Conservation (phyloP, 257 asterid species). For the Haberlea rhodopensis region DNA sequence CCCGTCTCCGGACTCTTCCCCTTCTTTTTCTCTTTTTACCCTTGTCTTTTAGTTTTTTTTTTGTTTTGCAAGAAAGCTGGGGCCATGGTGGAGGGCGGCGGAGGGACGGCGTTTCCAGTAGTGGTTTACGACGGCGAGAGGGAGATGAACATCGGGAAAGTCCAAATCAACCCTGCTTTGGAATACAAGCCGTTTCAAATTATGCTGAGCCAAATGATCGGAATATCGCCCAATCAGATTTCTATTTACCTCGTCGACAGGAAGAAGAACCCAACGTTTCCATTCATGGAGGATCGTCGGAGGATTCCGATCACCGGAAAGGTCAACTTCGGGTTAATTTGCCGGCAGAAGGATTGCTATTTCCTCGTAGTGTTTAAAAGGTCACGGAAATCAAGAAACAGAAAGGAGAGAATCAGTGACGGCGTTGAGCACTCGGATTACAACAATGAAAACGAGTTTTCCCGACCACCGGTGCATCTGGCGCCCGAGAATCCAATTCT, state of each 20-base stretch:
- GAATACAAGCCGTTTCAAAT: constrained; percentile 75
- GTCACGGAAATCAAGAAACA: constrained; percentile 56
- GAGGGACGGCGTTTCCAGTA: constrained; percentile 59
- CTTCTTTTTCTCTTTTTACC: neutral
- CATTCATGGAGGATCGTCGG: constrained; percentile 48
- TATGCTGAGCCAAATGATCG: constrained; percentile 72
- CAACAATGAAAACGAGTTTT: constrained; percentile 29
- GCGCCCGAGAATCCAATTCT: constrained; percentile 48
- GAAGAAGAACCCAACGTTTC: constrained; percentile 29
- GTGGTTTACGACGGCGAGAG: constrained; percentile 76
- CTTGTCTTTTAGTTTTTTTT: too few species aligned
- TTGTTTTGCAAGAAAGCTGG: too few species aligned
- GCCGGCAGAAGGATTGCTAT: constrained; percentile 50
- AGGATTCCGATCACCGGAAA: constrained; percentile 67
- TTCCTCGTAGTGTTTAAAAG: constrained; percentile 73
- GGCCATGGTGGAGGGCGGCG: constrained; percentile 64
- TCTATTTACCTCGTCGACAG: constrained; percentile 64
- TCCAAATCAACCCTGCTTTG: constrained; percentile 46
- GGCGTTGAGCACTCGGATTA: constrained; percentile 34
- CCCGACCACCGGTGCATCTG: constrained; percentile 27
- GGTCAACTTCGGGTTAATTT: constrained; percentile 52
- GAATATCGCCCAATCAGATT: constrained; percentile 90
- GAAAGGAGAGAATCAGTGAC: constrained; percentile 39
- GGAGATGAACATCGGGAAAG: constrained; percentile 61
- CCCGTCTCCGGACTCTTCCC: neutral